Evolutionary conservation across 306 rosid genomes (phyloP).

Genomic region (Cicer pinnatifidum): DNA sequence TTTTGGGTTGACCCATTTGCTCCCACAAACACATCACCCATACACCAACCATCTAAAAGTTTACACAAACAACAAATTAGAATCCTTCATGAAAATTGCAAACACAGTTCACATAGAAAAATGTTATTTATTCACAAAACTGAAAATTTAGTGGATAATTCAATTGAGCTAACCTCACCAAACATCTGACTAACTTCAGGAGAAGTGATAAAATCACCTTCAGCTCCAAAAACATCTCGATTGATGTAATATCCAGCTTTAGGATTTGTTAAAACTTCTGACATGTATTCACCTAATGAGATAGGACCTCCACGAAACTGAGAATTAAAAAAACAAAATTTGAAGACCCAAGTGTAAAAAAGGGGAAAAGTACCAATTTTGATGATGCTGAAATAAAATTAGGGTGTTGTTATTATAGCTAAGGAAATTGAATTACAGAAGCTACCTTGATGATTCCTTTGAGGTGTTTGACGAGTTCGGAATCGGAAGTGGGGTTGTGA

Average conservation of each 20-base stretch:
- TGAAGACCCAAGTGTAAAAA: not conserved
- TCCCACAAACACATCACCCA: constrained; percentile 99
- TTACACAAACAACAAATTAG: constrained; percentile 40
- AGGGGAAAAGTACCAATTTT: constrained; percentile 17
- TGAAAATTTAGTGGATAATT: constrained; percentile 19
- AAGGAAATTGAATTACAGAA: not conserved
- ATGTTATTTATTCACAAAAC: too few relatives aligned
- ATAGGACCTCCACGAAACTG: constrained; percentile 99
- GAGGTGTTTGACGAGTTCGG: constrained; percentile 59
- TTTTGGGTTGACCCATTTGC: constrained; percentile 91
- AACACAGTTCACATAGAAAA: not conserved
- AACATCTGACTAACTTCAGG: constrained; percentile 99
- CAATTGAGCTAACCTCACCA: constrained; percentile 92
- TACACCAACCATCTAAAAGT: constrained; percentile 79
- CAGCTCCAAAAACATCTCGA: constrained; percentile 91
- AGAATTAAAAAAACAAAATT: not conserved
- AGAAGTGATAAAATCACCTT: constrained; percentile 94
- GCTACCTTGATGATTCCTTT: constrained; percentile 58
- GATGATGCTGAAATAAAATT: not conserved
- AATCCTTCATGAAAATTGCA: constrained; percentile 28
- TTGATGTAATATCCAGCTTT: constrained; percentile 89
- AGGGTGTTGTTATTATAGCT: not conserved
- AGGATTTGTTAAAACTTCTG: constrained; percentile 95
- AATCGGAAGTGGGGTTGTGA: constrained; percentile 52
- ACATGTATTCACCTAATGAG: constrained; percentile 93